Conservation (phyloP, 805 yeast genomes). For the Lipomyces yamanashiensis region DNA sequence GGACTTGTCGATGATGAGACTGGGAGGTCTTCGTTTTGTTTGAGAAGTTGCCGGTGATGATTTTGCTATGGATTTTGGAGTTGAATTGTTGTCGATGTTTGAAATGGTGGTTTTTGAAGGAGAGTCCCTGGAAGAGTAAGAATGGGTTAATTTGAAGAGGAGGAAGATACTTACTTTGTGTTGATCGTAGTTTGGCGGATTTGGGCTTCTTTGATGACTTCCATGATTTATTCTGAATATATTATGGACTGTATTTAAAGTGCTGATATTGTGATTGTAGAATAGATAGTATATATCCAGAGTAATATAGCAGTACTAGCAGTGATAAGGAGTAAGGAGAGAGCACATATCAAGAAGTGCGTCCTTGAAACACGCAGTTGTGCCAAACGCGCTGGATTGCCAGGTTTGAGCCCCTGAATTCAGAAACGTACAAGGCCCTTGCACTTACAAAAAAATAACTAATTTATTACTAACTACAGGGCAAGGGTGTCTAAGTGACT, state of each 20-base stretch:
- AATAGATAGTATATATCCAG: too few species aligned
- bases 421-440: neutral
- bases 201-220: too few species aligned
- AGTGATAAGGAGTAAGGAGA: neutral
- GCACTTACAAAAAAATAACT: neutral
- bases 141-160: too few species aligned
- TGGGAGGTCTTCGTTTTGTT: conserved; percentile 28
- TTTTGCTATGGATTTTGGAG: neutral
- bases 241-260: too few species aligned
- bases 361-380: neutral
- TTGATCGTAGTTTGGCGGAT: too few species aligned
- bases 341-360: neutral
- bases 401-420: neutral
- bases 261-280: too few species aligned
- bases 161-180: too few species aligned
- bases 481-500: neutral
- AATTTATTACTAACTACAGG: neutral
- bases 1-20: conserved; percentile 15
- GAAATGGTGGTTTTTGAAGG: too few species aligned
- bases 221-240: too few species aligned
- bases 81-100: neutral
- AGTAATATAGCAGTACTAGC: neutral
- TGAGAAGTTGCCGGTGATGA: neutral
- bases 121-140: too few species aligned
- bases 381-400: neutral